Evolutionary conservation across 2,329 filamentous ascomycete genomes (phyloP), one percentile per base, ranked within the genome.

Genomic region (Fusarium annulatum): DNA sequence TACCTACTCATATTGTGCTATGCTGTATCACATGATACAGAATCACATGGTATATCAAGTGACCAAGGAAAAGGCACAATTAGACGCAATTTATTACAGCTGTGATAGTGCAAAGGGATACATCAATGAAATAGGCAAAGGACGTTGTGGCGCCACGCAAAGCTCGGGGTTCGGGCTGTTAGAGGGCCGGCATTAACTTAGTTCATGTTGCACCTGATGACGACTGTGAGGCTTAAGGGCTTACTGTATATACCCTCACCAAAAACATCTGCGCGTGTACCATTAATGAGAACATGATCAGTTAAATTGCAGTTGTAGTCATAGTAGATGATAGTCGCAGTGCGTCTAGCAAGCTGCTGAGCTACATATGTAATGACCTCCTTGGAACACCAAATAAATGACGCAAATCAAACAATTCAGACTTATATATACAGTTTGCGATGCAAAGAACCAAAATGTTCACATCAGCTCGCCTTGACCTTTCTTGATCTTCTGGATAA

Each of bases 401-500:
- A 43, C 10, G 9, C 23, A 36, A 19, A 56, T 30, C 38, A 56
- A 56, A 43, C 7, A 18, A 6, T n/a, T 10, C 2, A 10, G 1
- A 3, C 8, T 16, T 21, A 23, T 15, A 28, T 16, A 36, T 36
- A 23, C 23, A 23, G 23, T 23, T 23, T 23, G 23, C 10, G 14
- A 33, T 23, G 1, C 2, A 19, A 10, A 3, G 3, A 23, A 18
- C 26, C 2, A 28, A 36, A 2, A 10, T n/a, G 26, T 64, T 64
- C 21, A 67, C n/a, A 21, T 3, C 6, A 58, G 9, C n/a, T 69
- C 70, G 21, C 51, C 52, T 7, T 73, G 61, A 0, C 42, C 26
- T 11, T 52, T 73, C n/a, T 48, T 67, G 1, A 72, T 58, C n/a
- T 56, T 73, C n/a, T 66, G 38, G 1, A 71, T 56, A 4, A 73